phyloP scores from a whole-genome alignment of 1,284 basidiomycete species.

The Marasmius sp. region DNA sequence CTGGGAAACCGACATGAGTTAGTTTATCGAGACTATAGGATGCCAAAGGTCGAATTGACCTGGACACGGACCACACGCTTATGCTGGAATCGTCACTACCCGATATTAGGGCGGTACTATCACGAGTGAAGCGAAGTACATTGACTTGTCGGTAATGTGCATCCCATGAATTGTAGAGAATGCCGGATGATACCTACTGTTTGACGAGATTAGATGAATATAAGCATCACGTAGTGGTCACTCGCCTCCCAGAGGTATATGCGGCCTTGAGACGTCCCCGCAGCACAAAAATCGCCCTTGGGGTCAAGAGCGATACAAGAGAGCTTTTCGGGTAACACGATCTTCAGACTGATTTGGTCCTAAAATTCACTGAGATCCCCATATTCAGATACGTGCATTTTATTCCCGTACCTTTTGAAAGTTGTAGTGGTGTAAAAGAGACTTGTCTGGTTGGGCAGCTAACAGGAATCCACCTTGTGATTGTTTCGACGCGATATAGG shows the following conservation, averaged over 20 bases:
- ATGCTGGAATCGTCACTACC: constrained; percentile 89
- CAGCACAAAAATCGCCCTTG: constrained; percentile 78
- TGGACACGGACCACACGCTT: constrained; percentile 87
- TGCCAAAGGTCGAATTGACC: constrained; percentile 48
- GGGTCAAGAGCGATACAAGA: constrained; percentile 77
- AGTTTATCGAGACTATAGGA: constrained; percentile 9
- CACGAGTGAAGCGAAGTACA: constrained; percentile 80
- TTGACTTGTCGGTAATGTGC: constrained; percentile 92
- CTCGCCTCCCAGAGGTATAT: constrained; percentile 94
- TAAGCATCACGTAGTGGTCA: constrained; percentile 17
- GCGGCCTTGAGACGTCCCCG: constrained; percentile 85
- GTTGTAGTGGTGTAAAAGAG: constrained; percentile 76
- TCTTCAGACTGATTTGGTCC: constrained; percentile 87
- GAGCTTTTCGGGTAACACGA: constrained; percentile 89
- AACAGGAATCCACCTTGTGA: constrained; percentile 76
- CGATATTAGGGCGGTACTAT: constrained; percentile 79
- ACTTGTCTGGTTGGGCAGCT: constrained; percentile 77
- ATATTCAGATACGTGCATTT: constrained; percentile 2
- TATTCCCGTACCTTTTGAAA: constrained; percentile 72
- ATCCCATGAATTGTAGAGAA: constrained; percentile 88
- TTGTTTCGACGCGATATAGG: constrained; percentile 60
- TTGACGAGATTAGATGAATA: constrained; percentile 2
- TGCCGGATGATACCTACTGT: constrained; percentile 81
- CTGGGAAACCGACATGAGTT: constrained; percentile 32
- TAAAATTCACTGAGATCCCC: constrained; percentile 29